These are phyloP conservation scores for Parmelia sp. DNA, from an alignment of 495 filamentous ascomycete genomes.

Conservation along the genomic window DNA sequence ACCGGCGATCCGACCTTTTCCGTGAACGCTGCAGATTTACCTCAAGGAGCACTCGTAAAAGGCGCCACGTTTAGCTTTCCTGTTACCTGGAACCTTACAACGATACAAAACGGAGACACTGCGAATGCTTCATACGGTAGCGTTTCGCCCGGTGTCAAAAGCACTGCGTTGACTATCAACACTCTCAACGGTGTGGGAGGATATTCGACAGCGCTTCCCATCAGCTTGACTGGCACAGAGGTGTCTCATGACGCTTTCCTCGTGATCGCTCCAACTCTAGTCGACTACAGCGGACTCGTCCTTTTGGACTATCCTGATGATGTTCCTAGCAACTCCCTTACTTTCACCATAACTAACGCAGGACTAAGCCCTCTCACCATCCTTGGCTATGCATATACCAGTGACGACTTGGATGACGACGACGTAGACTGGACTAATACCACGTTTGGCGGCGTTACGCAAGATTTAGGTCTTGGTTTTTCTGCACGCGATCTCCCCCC, in stretches of 20 bases:
- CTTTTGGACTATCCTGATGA: background rate
- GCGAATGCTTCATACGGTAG: background rate
- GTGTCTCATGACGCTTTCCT: constrained; percentile 18
- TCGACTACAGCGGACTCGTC: background rate
- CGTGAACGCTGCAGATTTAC: background rate
- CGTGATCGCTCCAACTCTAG: constrained; percentile 8
- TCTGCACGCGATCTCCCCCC: background rate
- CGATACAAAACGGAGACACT: background rate
- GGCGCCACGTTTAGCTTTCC: background rate
- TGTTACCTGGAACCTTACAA: background rate
- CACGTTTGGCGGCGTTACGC: background rate
- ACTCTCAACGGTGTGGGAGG: constrained; percentile 34
- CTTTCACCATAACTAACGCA: constrained; percentile 10
- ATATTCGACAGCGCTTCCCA: constrained; percentile 25
- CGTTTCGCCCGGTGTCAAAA: background rate
- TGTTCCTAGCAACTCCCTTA: background rate
- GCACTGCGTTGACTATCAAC: constrained; percentile 19
- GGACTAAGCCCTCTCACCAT: constrained; percentile 14
- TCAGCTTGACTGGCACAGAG: constrained; percentile 22
- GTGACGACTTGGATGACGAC: constrained; percentile 19
- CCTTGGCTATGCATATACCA: constrained; percentile 21
- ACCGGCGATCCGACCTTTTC: background rate
- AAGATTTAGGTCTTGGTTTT: background rate
- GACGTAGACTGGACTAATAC: background rate
- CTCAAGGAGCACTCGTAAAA: background rate